Evolutionary conservation across 1,284 basidiomycete genomes (phyloP), one percentile per base, ranked within the genome.

Genomic region (Puccinia novopanici): DNA sequence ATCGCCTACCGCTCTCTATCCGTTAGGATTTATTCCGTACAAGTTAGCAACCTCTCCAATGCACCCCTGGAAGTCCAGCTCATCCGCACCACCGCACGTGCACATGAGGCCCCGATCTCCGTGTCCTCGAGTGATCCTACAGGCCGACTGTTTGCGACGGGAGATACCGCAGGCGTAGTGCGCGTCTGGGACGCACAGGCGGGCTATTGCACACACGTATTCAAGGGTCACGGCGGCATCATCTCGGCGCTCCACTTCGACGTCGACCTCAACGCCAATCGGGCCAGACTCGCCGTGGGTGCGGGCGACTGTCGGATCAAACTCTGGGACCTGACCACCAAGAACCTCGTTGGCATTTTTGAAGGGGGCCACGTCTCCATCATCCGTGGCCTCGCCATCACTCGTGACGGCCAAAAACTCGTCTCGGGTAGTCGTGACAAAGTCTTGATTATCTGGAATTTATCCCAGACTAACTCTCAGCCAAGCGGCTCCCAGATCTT

Each of bases 221-320:
- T 98, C 88, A 92, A 93, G 84, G 96, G 96, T 13, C 97, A 98
- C 84, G 97, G 95, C 9, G 96, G 97, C 22, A 93, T 98, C 74
- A 92, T 98, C 83, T 94, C 92, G 82, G 93, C 97, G 12, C 88
- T 97, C 73, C 88, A 89, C 63, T 98, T 96, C 87, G 91, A 91
- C 85, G 82, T 81, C 4, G 27, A 72, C 65, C 65, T 63, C 74
- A 73, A 19, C 71, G 79, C 59, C 71, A 81, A 30, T 80, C 81
- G 55, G 81, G 83, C 55, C 40, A 70, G 52, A 76, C 24, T 68
- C 81, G 82, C 37, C 82, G 75, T 76, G 63, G 65, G 81, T 82
- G 82, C 85, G 42, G 86, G 84, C 55, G 95, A 98, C 85, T 92
- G 92, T 50, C 89, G 90, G 52, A 91, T 98, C 74, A 90, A 95